Conservation (phyloP, 2,329 filamentous ascomycete species). For the Exophiala xenobiotica region DNA sequence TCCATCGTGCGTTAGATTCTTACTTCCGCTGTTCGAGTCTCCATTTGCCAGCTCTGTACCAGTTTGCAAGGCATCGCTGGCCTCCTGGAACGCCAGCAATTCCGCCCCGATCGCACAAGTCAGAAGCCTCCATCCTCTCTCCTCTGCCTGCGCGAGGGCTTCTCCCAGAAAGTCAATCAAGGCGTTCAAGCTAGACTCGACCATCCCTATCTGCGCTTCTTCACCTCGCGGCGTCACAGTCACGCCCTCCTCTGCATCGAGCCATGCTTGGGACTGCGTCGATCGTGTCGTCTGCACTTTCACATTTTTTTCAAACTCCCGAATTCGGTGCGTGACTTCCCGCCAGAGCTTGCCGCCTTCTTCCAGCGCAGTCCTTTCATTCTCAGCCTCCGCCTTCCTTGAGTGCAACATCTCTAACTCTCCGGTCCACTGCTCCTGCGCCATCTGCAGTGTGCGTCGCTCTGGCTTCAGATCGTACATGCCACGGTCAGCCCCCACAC, state of each 20-base stretch:
- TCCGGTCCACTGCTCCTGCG: conserved; percentile 55
- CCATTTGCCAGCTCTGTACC: neutral
- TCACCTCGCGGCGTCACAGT: neutral
- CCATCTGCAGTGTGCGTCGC: conserved; percentile 60
- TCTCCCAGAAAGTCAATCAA: conserved; percentile 44
- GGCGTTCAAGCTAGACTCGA: conserved; percentile 18
- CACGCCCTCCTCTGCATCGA: conserved; percentile 5
- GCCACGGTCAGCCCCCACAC: conserved; percentile 26
- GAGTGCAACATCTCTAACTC: conserved; percentile 49
- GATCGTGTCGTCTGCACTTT: conserved; percentile 42
- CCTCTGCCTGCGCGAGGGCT: conserved; percentile 52
- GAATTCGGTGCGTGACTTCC: conserved; percentile 52
- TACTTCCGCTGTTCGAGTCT: neutral
- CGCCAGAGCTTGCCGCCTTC: conserved; percentile 61
- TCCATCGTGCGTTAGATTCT: conserved; percentile 3
- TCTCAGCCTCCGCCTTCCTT: conserved; percentile 48
- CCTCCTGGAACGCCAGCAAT: conserved; percentile 53
- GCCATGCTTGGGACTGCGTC: conserved; percentile 6
- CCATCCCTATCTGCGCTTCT: conserved; percentile 8
- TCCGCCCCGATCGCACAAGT: conserved; percentile 64
- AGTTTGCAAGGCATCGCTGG: conserved; percentile 35
- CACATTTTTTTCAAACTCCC: conserved; percentile 52
- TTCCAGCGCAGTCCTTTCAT: conserved; percentile 57
- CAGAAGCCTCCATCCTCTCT: conserved; percentile 59
- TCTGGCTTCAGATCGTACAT: conserved; percentile 56